These are phyloP conservation scores for Erythrophleum fordii DNA, from an alignment of 306 rosid species.

Conservation along the genomic window DNA sequence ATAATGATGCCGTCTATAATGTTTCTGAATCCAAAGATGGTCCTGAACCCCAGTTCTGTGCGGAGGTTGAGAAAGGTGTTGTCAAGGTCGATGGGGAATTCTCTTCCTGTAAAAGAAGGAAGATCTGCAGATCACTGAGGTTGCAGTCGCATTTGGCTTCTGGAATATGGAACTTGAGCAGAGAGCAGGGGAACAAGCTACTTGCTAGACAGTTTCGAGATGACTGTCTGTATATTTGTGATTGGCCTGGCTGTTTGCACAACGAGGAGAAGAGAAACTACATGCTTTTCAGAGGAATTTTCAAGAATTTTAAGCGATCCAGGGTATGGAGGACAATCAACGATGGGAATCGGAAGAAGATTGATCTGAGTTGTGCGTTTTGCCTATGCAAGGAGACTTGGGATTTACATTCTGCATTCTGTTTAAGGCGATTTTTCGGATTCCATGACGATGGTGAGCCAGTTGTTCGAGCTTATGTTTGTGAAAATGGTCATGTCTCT, in stretches of 20 bases:
- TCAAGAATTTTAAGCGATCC: slow-evolving; percentile 77
- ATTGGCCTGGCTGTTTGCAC: slow-evolving; percentile 93
- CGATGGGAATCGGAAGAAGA: slow-evolving; percentile 65
- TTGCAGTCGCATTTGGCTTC: slow-evolving; percentile 89
- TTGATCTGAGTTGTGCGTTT: slow-evolving; percentile 76
- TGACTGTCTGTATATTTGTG: slow-evolving; percentile 76
- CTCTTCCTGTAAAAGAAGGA: slow-evolving; percentile 50
- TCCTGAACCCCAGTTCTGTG: not conserved
- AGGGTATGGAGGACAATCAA: slow-evolving; percentile 83
- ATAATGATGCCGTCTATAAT: slow-evolving; percentile 61
- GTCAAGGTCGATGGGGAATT: slow-evolving; percentile 21
- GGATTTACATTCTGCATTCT: slow-evolving; percentile 93
- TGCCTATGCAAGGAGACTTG: slow-evolving; percentile 71
- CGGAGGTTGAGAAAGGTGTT: slow-evolving; percentile 39
- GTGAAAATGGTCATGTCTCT: slow-evolving; percentile 94
- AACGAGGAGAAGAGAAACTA: slow-evolving; percentile 82
- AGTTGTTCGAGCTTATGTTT: slow-evolving; percentile 89
- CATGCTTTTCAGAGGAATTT: slow-evolving; percentile 82
- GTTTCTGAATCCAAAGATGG: slow-evolving; percentile 44
- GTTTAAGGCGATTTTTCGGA: slow-evolving; percentile 74
- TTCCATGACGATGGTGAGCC: slow-evolving; percentile 96
- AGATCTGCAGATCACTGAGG: slow-evolving; percentile 42
- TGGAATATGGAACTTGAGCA: slow-evolving; percentile 70
- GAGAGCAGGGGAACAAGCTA: slow-evolving; percentile 85
- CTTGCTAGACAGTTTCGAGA: slow-evolving; percentile 82